These are phyloP conservation scores for Corylus americana DNA, from an alignment of 306 rosid genomes.

Conservation along the genomic window DNA sequence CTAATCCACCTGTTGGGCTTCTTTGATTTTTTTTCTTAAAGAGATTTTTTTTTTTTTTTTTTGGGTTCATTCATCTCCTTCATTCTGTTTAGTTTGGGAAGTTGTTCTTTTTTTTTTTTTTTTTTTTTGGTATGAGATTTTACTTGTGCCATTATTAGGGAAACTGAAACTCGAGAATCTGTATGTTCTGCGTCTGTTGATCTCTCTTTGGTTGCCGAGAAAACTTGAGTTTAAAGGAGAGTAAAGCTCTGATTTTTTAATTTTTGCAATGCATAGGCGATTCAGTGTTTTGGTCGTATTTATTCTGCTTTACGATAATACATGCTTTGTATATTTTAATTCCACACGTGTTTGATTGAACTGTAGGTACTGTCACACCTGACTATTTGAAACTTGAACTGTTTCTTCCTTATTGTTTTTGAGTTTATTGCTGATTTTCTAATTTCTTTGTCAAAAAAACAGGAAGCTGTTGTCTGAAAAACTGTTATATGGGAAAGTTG, in stretches of 20 bases:
- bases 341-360: neutral
- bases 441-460: constrained; percentile 9
- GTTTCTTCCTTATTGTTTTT: neutral
- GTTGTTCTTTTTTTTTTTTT: neutral
- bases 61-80: neutral
- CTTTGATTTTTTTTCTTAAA: neutral
- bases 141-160: neutral
- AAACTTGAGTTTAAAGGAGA: neutral
- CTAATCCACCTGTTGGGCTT: neutral
- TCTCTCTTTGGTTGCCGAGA: neutral
- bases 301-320: no score
- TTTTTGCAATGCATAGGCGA: neutral
- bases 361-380: neutral
- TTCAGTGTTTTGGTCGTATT: neutral
- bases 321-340: neutral
- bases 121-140: neutral
- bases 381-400: no score
- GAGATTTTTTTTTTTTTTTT: no score
- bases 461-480: constrained; percentile 46
- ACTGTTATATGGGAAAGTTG: constrained; percentile 33
- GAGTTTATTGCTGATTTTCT: constrained; percentile 1
- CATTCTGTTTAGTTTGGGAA: neutral
- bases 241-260: neutral
- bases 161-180: neutral
- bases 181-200: neutral